A percentile compares a stretch with the other conserved stretches of the same genome.
Evolutionary conservation across 371 early-diverging fungal genomes (phyloP).

Genomic region (Mucor plumbeus): DNA sequence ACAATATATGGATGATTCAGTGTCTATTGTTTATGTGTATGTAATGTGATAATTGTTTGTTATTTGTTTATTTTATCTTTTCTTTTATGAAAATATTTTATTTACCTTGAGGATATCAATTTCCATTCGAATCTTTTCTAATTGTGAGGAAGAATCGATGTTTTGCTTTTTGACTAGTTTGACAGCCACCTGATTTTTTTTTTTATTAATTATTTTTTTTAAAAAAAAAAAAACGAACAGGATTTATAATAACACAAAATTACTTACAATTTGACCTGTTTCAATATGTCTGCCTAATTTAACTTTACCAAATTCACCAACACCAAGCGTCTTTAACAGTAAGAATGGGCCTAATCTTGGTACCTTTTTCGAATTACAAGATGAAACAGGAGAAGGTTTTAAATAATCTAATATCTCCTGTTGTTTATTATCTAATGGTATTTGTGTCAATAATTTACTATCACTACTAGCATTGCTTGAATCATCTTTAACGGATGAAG

Average conservation of each 20-base stretch:
- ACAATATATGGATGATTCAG: slow-evolving; percentile 93
- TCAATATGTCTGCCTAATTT: slow-evolving; percentile 93
- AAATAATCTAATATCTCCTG: slow-evolving; percentile 63
- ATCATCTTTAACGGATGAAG: background rate
- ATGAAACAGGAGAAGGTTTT: slow-evolving; percentile 47
- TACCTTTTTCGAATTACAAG: slow-evolving; percentile 24
- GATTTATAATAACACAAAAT: background rate
- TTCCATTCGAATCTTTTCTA: slow-evolving; percentile 81
- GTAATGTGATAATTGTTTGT: slow-evolving; percentile 13
- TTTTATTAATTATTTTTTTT: background rate
- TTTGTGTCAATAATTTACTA: background rate
- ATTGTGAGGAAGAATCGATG: slow-evolving; percentile 73
- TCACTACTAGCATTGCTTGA: background rate
- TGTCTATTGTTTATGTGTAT: slow-evolving; percentile 49
- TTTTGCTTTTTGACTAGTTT: slow-evolving; percentile 81
- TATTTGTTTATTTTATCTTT: background rate
- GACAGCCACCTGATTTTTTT: slow-evolving; percentile 70
- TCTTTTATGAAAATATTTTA: background rate
- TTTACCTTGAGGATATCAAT: slow-evolving; percentile 80
- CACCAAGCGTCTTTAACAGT: slow-evolving; percentile 94
- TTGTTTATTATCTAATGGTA: slow-evolving; percentile 26
- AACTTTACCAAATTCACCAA: slow-evolving; percentile 99
- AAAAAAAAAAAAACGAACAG: background rate
- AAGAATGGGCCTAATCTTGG: slow-evolving; percentile 90
- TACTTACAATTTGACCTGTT: slow-evolving; percentile 86